Conservation (phyloP, 2,329 filamentous ascomycete genomes). For the Graphilbum fragrans region DNA sequence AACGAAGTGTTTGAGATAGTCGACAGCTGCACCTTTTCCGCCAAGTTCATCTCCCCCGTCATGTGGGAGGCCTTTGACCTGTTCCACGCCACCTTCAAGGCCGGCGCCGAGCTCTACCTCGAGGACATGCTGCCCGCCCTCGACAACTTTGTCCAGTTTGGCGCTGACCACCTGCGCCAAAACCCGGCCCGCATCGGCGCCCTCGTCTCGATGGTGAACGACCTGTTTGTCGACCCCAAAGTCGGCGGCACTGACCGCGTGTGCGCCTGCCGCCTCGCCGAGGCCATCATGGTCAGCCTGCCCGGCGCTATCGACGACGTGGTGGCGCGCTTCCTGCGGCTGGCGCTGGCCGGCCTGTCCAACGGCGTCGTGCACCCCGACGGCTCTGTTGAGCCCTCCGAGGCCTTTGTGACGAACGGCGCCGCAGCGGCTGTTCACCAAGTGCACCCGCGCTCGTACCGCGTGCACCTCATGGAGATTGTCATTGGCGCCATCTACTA, state of each 20-base stretch:
- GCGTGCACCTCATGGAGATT: conserved; percentile 97
- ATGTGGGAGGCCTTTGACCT: conserved; percentile 99
- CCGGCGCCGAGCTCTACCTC: conserved; percentile 89
- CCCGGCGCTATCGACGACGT: conserved; percentile 80
- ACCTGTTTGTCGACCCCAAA: conserved; percentile 88
- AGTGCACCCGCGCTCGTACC: conserved; percentile 81
- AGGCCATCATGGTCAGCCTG: conserved; percentile 93
- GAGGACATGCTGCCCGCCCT: conserved; percentile 98
- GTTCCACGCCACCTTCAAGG: conserved; percentile 94
- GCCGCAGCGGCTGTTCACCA: conserved; percentile 9
- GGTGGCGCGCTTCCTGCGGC: conserved; percentile 75
- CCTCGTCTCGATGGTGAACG: conserved; percentile 84
- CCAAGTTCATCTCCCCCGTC: conserved; percentile 85
- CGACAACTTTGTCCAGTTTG: conserved; percentile 96
- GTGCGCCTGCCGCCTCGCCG: conserved; percentile 93
- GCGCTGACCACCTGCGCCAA: conserved; percentile 64
- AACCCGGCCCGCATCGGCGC: conserved; percentile 81
- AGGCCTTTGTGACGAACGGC: conserved; percentile 4
- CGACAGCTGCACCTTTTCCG: conserved; percentile 96
- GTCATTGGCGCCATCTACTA: conserved; percentile 98
- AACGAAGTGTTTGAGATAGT: conserved; percentile 99
- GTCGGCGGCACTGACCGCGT: conserved; percentile 90
- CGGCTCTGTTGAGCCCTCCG: conserved; percentile 8
- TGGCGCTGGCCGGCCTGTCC: conserved; percentile 74
- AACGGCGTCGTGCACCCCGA: conserved; percentile 41